These are phyloP conservation scores for Casaregolazyma lundiana DNA, from an alignment of 1,139 yeast genomes.

Conservation along the genomic window DNA sequence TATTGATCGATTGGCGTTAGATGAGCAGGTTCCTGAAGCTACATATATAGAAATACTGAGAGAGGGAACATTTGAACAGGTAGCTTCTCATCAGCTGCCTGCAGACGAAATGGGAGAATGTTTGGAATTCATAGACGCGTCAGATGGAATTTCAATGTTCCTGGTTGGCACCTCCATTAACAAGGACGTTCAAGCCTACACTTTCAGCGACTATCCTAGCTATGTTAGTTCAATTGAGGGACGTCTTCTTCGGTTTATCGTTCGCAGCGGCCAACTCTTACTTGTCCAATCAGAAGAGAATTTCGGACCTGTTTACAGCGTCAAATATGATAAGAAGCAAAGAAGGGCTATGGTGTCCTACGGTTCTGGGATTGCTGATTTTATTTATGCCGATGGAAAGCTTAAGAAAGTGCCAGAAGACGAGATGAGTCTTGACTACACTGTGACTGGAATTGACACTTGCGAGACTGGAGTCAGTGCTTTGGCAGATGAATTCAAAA, in stretches of 20 bases:
- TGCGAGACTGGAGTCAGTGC: background rate
- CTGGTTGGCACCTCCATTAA: slow-evolving; percentile 2
- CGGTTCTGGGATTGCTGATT: background rate
- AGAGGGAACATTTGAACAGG: slow-evolving; percentile 1
- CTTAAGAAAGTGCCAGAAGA: background rate
- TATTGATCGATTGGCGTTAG: slow-evolving; percentile 1
- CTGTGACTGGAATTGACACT: background rate
- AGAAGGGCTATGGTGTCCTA: background rate
- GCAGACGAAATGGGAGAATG: slow-evolving; percentile 6
- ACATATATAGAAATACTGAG: slow-evolving; percentile 1
- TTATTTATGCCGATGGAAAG: background rate
- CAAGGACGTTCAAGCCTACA: background rate
- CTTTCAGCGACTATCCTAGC: background rate
- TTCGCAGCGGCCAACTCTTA: background rate
- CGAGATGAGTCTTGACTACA: background rate
- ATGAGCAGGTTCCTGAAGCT: slow-evolving; percentile 2
- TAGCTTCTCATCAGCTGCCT: background rate
- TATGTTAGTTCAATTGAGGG: background rate
- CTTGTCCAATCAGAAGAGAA: background rate
- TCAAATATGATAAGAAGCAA: background rate
- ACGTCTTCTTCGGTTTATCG: background rate
- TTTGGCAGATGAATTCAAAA: background rate
- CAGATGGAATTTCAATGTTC: background rate
- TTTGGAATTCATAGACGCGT: background rate
- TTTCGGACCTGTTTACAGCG: background rate